phyloP scores from a whole-genome alignment of 2,329 filamentous ascomycete species.

The Xenoacremonium recifei region DNA sequence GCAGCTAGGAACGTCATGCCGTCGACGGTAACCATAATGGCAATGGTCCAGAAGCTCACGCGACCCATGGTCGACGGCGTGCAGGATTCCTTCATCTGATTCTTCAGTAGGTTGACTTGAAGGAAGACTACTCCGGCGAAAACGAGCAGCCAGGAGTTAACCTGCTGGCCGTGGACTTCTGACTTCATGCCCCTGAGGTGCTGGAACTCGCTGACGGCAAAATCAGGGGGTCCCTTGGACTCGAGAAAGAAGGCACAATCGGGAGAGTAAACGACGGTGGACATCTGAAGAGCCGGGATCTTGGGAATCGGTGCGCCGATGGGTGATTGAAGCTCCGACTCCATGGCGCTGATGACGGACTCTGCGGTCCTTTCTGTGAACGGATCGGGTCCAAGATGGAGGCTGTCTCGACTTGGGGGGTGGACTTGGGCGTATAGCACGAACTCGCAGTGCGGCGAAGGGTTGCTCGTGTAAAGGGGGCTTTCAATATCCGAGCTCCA shows the following conservation, averaged over 20 bases:
- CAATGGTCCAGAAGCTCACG: conserved; percentile 62
- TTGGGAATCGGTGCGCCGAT: conserved; percentile 55
- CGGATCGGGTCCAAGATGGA: conserved; percentile 33
- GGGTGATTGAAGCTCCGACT: conserved; percentile 61
- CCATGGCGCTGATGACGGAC: conserved; percentile 51
- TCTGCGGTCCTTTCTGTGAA: conserved; percentile 27
- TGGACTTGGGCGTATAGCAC: conserved; percentile 81
- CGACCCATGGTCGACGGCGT: conserved; percentile 67
- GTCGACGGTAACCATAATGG: conserved; percentile 62
- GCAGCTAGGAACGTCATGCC: conserved; percentile 57
- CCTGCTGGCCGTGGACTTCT: conserved; percentile 55
- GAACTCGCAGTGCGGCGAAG: conserved; percentile 80
- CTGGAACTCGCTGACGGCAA: conserved; percentile 46
- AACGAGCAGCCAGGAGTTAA: conserved; percentile 58
- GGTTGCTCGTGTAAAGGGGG: conserved; percentile 55
- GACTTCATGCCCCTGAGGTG: conserved; percentile 62
- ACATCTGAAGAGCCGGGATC: conserved; percentile 60
- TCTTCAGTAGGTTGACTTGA: conserved; percentile 62
- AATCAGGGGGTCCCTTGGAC: conserved; percentile 60
- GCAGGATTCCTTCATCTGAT: conserved; percentile 64
- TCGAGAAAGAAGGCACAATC: conserved; percentile 68
- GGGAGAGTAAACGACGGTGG: conserved; percentile 63
- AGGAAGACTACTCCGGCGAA: conserved; percentile 56
- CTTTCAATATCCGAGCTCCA: conserved; percentile 73
- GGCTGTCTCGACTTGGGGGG: conserved; percentile 43